phyloP scores from a whole-genome alignment of 768 basidiomycete genomes.

The Pleurotus tuber-regium region DNA sequence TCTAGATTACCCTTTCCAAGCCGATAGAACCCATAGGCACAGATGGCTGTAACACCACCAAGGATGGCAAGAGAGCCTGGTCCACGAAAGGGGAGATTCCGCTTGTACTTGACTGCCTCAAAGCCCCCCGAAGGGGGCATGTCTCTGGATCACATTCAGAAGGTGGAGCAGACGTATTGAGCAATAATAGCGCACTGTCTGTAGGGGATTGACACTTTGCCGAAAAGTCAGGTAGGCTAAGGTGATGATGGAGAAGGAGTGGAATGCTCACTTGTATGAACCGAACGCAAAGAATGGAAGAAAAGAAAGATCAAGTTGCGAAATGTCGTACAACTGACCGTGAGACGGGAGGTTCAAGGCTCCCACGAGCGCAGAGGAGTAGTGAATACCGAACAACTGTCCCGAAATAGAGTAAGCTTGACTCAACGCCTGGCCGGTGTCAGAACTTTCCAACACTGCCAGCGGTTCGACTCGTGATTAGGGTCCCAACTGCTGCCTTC shows the following conservation, averaged over 20 bases:
- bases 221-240: neutral
- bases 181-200: constrained; percentile 52
- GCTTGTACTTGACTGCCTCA: constrained; percentile 90
- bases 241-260: neutral
- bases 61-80: constrained; percentile 85
- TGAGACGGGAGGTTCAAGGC: neutral
- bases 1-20: constrained; percentile 90
- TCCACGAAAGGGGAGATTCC: constrained; percentile 88
- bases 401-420: constrained; percentile 29
- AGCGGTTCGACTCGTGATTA: constrained; percentile 24
- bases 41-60: constrained; percentile 81
- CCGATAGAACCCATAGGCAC: constrained; percentile 89
- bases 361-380: no score
- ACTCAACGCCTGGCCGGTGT: constrained; percentile 32
- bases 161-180: constrained; percentile 10
- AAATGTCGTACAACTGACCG: neutral
- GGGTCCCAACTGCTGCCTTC: constrained; percentile 24
- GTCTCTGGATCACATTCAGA: constrained; percentile 55
- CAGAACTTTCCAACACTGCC: constrained; percentile 30
- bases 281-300: constrained; percentile 5
- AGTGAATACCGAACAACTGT: no score
- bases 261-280: neutral
- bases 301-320: neutral
- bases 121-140: constrained; percentile 96
- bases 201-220: constrained; percentile 56